Base-by-base conservation (phyloP, 2,329 filamentous ascomycete genomes). In the Ceratocystiopsis sp. region DNA sequence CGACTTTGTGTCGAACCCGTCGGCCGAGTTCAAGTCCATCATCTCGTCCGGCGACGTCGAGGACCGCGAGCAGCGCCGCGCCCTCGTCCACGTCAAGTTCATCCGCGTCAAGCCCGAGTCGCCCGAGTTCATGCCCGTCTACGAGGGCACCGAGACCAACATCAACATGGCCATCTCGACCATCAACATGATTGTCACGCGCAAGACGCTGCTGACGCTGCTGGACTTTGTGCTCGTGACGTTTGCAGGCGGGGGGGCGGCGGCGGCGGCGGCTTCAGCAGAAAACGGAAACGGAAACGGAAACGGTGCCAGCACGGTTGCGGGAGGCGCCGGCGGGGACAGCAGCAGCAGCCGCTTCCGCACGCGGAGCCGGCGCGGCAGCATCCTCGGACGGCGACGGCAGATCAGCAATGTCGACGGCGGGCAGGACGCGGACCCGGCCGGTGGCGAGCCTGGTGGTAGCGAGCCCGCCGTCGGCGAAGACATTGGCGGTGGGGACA, bases 21-120 rank as follows among this genome's bases (percentile, higher is more conserved):
- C 84, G 0, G 80, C 81, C 9, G 89, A 96, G 54, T 98, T 99
- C 67, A 94, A 91, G 61, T 89, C 89, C 21, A 93, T 99, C 41
- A 76, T 99, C n/a, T 93, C 87, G 0, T 95, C 91, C 1, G 75
- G 74, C 0, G 76, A 80, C 40, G 60, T 64, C 8, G 74, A 79
- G 37, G 89, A 93, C 54, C 77, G 80, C 21, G 72, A 79, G 38
- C 75, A 82, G 46, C 78, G 84, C 47, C 75, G 83, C 46, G 85
- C 93, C 52, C 71, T 98, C 13, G 84, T 98, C 51, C 77, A 80
- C 42, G 72, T 98, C 53, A 94, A 89, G 54, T 93, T 94, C 54
- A 71, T 85, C 47, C 85, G 82, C 56, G 85, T 96, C 46, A 95
- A 91, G 53, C 80, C 75, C 32, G 76, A 85, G 41, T 96, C 91